phyloP scores from a whole-genome alignment of 1,284 basidiomycete species.

The Moesziomyces parantarcticus region DNA sequence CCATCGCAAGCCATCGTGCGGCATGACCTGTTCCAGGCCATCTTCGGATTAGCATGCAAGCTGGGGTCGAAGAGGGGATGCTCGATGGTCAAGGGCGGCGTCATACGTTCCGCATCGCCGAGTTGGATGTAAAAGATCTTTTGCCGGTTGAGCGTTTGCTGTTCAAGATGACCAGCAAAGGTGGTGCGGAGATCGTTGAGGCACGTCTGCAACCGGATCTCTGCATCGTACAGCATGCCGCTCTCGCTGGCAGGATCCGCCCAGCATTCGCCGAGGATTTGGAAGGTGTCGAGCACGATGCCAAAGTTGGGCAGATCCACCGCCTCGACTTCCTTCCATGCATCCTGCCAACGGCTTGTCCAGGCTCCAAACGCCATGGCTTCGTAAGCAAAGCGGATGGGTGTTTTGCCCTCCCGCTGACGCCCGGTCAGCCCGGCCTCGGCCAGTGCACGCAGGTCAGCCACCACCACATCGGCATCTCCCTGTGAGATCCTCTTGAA shows the following conservation, averaged over 20 bases:
- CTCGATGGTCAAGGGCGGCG: slow-evolving; percentile 10
- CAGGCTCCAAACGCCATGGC: slow-evolving; percentile 48
- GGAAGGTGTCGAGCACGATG: slow-evolving; percentile 68
- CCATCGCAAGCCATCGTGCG: slow-evolving; percentile 15
- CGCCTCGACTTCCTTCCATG: slow-evolving; percentile 59
- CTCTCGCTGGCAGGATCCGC: slow-evolving; percentile 45
- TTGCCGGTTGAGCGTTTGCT: slow-evolving; percentile 9
- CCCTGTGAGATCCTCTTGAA: slow-evolving; percentile 16
- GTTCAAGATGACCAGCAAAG: slow-evolving; percentile 7
- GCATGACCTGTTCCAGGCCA: slow-evolving; percentile 15
- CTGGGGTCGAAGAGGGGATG: slow-evolving; percentile 15
- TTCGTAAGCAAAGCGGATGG: slow-evolving; percentile 24
- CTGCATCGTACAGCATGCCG: slow-evolving; percentile 21
- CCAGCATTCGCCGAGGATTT: slow-evolving; percentile 66
- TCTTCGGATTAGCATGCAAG: slow-evolving; percentile 22
- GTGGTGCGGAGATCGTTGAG: slow-evolving; percentile 11
- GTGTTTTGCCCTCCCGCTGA: slow-evolving; percentile 9
- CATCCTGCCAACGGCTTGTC: slow-evolving; percentile 60
- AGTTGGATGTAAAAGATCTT: slow-evolving; percentile 23
- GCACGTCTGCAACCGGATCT: slow-evolving; percentile 4
- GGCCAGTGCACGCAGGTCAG: slow-evolving; percentile 20
- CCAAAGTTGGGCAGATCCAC: slow-evolving; percentile 65
- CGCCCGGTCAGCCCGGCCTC: slow-evolving; percentile 12
- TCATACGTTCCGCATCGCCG: slow-evolving; percentile 15
- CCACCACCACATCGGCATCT: slow-evolving; percentile 11